Base-by-base conservation (phyloP, 1,284 basidiomycete genomes). In the Sporisorium exsertum region DNA sequence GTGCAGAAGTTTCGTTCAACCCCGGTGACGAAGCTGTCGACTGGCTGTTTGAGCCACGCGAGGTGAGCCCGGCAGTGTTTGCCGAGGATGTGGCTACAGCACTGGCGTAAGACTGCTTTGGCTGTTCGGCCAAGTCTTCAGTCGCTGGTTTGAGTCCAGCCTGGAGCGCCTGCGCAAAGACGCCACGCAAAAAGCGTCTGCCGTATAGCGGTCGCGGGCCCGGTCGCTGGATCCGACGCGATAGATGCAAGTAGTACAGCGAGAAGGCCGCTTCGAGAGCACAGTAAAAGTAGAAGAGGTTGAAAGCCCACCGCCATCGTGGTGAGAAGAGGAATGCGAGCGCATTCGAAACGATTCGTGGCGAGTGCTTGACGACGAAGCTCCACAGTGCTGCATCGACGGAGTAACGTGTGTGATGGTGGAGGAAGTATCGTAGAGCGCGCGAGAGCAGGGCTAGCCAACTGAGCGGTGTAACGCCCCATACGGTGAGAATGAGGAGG, bases 391-490 rank as follows among this genome's bases (percentile, higher is more conserved):
- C 49, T 1, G 54, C 13, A 24, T 67, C 71, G 26, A 73, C 40
- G 22, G 64, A 59, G 52, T 50, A 45, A 2, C 35, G 40, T n/a
- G 64, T 40, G 10, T 61, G 33, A 24, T 47, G 45, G 16, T 62
- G 43, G 1, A 64, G 32, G 26, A 64, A 57, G 67, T 45, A 42
- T 5, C 59, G 55, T 1, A 65, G 27, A 3, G 40, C 47, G 40
- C 70, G 71, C 9, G 63, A 43, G 37, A 69, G 18, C 8, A 80
- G 46, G 37, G 51, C 59, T 40, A 76, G 27, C 81, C 81, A 83
- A 40, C 78, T 67, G 22, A 81, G 53, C 5, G 81, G 81, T 2
- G 72, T 77, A 3, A 82, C 51, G 22, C 75, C 64, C 81, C 81
- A 83, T 16, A 82, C 63, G 22, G 54, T 33, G 40, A 72, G 58